Conservation (phyloP, 1,284 basidiomycete species). For the Paramarasmius palmivorus region DNA sequence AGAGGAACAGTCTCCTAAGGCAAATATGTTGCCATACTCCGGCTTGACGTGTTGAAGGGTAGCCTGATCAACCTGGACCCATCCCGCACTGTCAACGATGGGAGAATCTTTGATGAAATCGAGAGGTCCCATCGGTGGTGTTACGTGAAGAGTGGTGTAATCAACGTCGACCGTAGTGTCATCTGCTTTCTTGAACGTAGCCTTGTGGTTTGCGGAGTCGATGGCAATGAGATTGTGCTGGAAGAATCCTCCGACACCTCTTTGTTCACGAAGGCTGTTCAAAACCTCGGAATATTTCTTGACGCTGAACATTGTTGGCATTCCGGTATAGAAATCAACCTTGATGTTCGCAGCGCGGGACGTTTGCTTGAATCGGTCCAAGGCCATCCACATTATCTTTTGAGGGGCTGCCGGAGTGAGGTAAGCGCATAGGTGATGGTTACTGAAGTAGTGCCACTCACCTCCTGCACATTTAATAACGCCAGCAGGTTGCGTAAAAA, state of each 20-base stretch:
- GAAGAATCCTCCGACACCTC: slow-evolving; percentile 82
- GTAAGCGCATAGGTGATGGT: neutral
- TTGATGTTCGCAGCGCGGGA: slow-evolving; percentile 60
- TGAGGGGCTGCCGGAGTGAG: slow-evolving; percentile 65
- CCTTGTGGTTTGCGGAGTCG: slow-evolving; percentile 68
- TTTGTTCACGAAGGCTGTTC: slow-evolving; percentile 74
- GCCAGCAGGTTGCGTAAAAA: slow-evolving; percentile 97
- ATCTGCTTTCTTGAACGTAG: slow-evolving; percentile 82
- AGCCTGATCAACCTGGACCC: slow-evolving; percentile 83
- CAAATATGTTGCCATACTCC: slow-evolving; percentile 82
- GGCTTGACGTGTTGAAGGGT: slow-evolving; percentile 86
- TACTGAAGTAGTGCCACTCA: slow-evolving; percentile 27
- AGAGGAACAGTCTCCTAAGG: slow-evolving; percentile 88
- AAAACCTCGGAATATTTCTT: slow-evolving; percentile 92
- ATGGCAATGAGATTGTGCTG: slow-evolving; percentile 84
- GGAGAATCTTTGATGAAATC: slow-evolving; percentile 81
- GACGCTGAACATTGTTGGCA: slow-evolving; percentile 91
- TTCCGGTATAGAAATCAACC: slow-evolving; percentile 89
- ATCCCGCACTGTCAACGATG: slow-evolving; percentile 80
- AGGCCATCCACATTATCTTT: slow-evolving; percentile 96
- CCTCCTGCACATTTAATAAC: slow-evolving; percentile 95
- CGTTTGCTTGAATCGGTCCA: slow-evolving; percentile 71
- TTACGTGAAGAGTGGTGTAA: slow-evolving; percentile 87
- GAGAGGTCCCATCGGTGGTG: slow-evolving; percentile 89
- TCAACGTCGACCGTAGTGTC: slow-evolving; percentile 67